Evolutionary conservation across 257 asterid genomes (phyloP), one percentile per base, ranked within the genome.

Genomic region (Plantago major): DNA sequence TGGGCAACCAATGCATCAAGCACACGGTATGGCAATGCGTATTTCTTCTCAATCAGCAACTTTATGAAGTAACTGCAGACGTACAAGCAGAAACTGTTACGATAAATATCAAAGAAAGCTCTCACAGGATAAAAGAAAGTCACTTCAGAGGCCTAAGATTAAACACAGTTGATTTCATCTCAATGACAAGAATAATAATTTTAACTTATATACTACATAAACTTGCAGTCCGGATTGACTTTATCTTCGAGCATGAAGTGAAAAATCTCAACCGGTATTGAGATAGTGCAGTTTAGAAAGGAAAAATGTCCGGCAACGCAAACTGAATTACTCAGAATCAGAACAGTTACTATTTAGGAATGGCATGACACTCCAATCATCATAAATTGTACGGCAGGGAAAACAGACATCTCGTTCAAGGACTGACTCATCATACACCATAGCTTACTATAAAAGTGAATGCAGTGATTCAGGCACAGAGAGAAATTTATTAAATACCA

Each of bases 11-110:
- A 75, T 12, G 96, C 95, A 76, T 93, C 97, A 47, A 93, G 85
- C 10, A 89, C 99, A 59, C 96, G 96, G 73, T 89, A 93, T 42
- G 99, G 96, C 83, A 93, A 76, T 26, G 97, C 97, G 57, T 89
- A 93, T 79, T 93, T 93, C 95, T 93, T 93, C 82, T 89, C 99
- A 43, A 89, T 71, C 43, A 93, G 76, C 63, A 85, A 57, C 83
- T 87, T 84, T 16, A 83, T 87, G 74, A 90, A 90, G 78, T 85
- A 90, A 79, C 97, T 90, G 95, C 85, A 67, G 46, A 19, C 63
- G 66, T 15, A 43, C 18, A 69, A 44, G 55, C 58, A 30, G 18
- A 55, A 28, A 28, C 19, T 22, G 19, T 57, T 22, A 19, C 51
- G 33, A 55, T 43, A 40, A 47, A 49, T 44, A 50, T 17, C 19